Evolutionary conservation across 2,329 filamentous ascomycete genomes (phyloP).

Genomic region (Beauveria rudraprayagi): DNA sequence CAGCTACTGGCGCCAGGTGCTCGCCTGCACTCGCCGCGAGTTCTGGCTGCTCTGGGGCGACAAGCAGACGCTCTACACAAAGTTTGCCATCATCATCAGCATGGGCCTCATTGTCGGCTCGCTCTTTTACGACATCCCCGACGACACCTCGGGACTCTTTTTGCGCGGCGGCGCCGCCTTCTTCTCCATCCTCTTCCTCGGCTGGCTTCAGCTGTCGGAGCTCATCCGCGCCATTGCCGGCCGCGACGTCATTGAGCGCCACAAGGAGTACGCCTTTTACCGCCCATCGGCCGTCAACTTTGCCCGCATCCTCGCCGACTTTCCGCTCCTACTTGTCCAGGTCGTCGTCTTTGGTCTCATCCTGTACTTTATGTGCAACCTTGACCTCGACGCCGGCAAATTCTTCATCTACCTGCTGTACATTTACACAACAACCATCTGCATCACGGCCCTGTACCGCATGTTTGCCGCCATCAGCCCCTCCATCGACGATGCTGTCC

Average conservation of each 20-base stretch:
- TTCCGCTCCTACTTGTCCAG: constrained; percentile 52
- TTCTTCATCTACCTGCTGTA: constrained; percentile 61
- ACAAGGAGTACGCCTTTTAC: constrained; percentile 43
- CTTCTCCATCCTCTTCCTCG: constrained; percentile 43
- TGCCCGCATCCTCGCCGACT: constrained; percentile 47
- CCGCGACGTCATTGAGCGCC: constrained; percentile 48
- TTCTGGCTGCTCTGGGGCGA: constrained; percentile 74
- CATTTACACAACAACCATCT: constrained; percentile 47
- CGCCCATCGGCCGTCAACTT: constrained; percentile 46
- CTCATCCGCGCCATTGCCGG: constrained; percentile 69
- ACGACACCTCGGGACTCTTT: constrained; percentile 57
- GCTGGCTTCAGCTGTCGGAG: constrained; percentile 67
- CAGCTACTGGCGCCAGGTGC: constrained; percentile 63
- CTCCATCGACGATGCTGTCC: constrained; percentile 55
- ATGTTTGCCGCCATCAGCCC: constrained; percentile 50
- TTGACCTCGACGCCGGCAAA: constrained; percentile 55
- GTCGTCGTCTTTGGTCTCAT: constrained; percentile 60
- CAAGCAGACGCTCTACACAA: constrained; percentile 66
- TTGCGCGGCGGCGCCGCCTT: constrained; percentile 37
- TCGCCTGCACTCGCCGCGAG: constrained; percentile 61
- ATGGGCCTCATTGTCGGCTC: constrained; percentile 69
- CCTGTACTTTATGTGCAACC: constrained; percentile 68
- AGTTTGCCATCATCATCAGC: constrained; percentile 69
- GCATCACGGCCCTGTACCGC: constrained; percentile 49
- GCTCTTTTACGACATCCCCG: constrained; percentile 62